phyloP scores from a whole-genome alignment of 352 stramenopile genomes.

The Saprolegnia diclina region DNA sequence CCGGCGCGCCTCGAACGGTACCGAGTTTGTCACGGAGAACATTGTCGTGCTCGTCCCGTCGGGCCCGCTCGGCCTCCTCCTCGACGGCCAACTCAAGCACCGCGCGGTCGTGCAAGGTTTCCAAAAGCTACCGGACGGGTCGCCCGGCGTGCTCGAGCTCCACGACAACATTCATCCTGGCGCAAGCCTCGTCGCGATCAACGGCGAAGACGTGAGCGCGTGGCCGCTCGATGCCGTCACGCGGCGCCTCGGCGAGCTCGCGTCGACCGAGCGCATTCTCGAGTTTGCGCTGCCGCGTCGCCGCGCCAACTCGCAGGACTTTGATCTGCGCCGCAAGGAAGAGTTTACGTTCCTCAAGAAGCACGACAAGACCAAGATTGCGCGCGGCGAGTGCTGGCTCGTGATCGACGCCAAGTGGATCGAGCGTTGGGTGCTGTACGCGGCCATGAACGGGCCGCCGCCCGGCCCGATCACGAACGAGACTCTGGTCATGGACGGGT shows the following conservation, averaged over 20 bases:
- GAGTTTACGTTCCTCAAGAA: conserved; percentile 54
- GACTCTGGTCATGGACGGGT: conserved; percentile 43
- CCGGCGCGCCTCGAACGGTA: background rate
- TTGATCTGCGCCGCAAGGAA: conserved; percentile 43
- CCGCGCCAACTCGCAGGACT: conserved; percentile 42
- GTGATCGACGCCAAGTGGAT: conserved; percentile 58
- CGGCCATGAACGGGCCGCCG: conserved; percentile 36
- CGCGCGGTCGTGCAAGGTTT: conserved; percentile 59
- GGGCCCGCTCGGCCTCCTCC: conserved; percentile 50
- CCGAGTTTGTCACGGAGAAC: conserved; percentile 5
- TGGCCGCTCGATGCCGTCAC: conserved; percentile 42
- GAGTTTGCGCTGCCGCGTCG: conserved; percentile 40
- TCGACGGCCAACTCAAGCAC: conserved; percentile 37
- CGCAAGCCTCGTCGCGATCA: conserved; percentile 52
- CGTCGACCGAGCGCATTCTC: conserved; percentile 34
- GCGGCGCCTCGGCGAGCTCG: conserved; percentile 35
- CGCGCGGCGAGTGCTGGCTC: conserved; percentile 69
- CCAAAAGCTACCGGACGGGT: conserved; percentile 44
- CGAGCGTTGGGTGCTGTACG: conserved; percentile 53
- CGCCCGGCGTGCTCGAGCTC: conserved; percentile 38
- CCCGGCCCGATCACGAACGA: conserved; percentile 59
- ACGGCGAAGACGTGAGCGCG: conserved; percentile 50
- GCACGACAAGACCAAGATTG: conserved; percentile 47
- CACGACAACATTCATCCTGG: conserved; percentile 40
- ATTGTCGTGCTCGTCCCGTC: conserved; percentile 29